Evolutionary conservation across 352 stramenopile genomes (phyloP).

Genomic region (Phytopythium ostracodes): DNA sequence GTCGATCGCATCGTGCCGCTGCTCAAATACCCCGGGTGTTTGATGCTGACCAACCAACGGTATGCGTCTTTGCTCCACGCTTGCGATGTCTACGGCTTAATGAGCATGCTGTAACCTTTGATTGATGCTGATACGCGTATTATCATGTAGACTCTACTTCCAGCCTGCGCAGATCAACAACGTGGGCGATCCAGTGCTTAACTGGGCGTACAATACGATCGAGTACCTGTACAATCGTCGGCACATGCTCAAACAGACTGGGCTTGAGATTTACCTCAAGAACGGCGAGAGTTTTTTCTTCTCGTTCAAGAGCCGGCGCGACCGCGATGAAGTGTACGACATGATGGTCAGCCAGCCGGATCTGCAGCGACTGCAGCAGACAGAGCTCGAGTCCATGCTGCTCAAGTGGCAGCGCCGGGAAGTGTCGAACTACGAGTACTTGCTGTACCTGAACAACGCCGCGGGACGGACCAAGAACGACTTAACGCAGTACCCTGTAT

Average conservation of each 20-base stretch:
- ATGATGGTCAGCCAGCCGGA: constrained; percentile 80
- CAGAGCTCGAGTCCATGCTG: constrained; percentile 72
- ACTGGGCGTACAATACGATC: constrained; percentile 80
- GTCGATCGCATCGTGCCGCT: constrained; percentile 90
- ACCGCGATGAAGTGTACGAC: constrained; percentile 83
- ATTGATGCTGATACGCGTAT: not conserved
- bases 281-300: constrained; percentile 78
- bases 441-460: constrained; percentile 87
- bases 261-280: constrained; percentile 81
- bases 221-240: constrained; percentile 83
- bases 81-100: not conserved
- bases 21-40: constrained; percentile 86
- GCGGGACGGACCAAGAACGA: constrained; percentile 87
- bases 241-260: constrained; percentile 89
- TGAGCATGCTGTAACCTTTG: not conserved
- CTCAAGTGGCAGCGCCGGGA: constrained; percentile 78
- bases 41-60: constrained; percentile 90
- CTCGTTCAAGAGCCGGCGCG: constrained; percentile 61
- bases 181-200: constrained; percentile 82
- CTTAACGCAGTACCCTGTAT: constrained; percentile 96
- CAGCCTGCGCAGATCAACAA: constrained; percentile 92
- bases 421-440: constrained; percentile 95
- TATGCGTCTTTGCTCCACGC: constrained; percentile 2
- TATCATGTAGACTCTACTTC: constrained; percentile 61
- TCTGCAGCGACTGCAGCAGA: constrained; percentile 53